phyloP scores from a whole-genome alignment of 2,329 filamentous ascomycete species.

The Arachnopeziza araneosa region DNA sequence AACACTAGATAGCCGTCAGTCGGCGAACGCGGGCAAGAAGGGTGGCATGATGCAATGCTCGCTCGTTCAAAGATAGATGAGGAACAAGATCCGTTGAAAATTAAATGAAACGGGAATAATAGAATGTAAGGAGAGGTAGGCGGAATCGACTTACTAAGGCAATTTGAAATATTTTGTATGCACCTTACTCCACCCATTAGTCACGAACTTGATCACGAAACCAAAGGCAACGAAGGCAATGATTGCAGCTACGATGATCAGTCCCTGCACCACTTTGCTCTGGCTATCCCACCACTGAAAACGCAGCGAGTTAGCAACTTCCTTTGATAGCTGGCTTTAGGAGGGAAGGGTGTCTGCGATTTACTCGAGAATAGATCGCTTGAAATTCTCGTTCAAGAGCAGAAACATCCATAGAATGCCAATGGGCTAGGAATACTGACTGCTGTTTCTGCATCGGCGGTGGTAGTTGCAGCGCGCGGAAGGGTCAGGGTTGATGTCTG shows the following conservation, averaged over 20 bases:
- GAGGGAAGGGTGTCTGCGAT: too few species aligned
- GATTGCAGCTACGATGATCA: neutral
- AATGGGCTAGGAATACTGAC: too few species aligned
- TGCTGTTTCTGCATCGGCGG: neutral
- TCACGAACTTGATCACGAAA: neutral
- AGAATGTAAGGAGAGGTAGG: neutral
- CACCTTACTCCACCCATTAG: neutral
- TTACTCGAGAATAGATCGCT: too few species aligned
- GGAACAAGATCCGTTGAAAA: too few species aligned
- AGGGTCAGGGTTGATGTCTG: neutral
- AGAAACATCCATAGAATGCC: too few species aligned
- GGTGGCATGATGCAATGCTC: too few species aligned
- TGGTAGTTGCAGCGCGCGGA: neutral
- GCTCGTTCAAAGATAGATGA: neutral
- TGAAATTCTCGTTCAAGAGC: too few species aligned
- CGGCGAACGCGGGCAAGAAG: too few species aligned
- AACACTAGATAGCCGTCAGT: neutral
- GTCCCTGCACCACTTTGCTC: neutral
- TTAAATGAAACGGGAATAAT: neutral
- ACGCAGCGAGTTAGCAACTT: too few species aligned
- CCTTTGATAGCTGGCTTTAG: too few species aligned
- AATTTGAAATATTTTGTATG: neutral
- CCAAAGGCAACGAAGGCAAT: neutral
- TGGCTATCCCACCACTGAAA: neutral
- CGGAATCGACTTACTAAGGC: neutral